Evolutionary conservation across 371 early-diverging fungal species (phyloP).

Genomic region (Mortierella sp.): DNA sequence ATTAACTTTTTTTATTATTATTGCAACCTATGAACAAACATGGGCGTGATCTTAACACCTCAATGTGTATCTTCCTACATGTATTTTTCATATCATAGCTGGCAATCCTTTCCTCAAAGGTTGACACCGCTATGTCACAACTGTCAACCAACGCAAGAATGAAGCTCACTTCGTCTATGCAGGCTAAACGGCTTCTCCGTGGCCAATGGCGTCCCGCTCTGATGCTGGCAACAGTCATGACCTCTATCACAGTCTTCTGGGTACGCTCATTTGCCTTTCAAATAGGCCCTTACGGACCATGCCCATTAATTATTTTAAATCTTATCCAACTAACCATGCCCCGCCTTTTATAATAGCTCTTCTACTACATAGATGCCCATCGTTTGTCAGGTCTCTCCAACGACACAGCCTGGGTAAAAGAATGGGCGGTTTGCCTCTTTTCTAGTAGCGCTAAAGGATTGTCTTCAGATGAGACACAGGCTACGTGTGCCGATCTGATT

Average conservation of each 20-base stretch:
- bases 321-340: too few species aligned
- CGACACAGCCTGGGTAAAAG: slow-evolving; percentile 28
- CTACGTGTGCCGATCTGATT: slow-evolving; percentile 19
- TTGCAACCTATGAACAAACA: background rate
- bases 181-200: slow-evolving; percentile 50
- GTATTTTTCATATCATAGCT: slow-evolving; percentile 9
- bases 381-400: slow-evolving; percentile 11
- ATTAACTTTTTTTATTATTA: background rate
- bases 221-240: slow-evolving; percentile 36
- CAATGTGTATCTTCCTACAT: background rate
- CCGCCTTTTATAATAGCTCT: slow-evolving; percentile 22
- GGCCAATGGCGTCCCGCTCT: slow-evolving; percentile 58
- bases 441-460: background rate
- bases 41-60: background rate
- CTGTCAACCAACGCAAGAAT: slow-evolving; percentile 27
- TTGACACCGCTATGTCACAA: slow-evolving; percentile 41
- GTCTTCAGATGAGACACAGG: slow-evolving; percentile 31
- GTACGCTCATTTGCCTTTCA: slow-evolving; percentile 13
- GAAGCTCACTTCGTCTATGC: slow-evolving; percentile 47
- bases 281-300: background rate
- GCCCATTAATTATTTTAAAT: too few species aligned
- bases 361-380: slow-evolving; percentile 46
- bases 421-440: slow-evolving; percentile 25
- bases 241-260: slow-evolving; percentile 44
- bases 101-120: slow-evolving; percentile 42